phyloP scores from a whole-genome alignment of 2,329 filamentous ascomycete genomes.

The Xylaria sp. region DNA sequence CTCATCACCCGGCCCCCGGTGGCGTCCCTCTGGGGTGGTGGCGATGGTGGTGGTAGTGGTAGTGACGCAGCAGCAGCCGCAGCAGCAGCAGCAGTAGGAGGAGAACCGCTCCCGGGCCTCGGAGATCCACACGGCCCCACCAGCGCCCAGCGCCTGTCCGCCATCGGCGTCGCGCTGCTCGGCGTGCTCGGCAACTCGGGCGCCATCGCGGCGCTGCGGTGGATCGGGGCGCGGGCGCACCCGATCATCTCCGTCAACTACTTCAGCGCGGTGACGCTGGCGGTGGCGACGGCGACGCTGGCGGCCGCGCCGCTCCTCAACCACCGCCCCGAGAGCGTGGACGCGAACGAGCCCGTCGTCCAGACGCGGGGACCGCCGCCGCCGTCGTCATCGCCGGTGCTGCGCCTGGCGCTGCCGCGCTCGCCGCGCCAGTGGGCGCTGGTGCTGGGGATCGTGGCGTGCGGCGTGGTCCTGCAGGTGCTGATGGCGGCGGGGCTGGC shows the following conservation, averaged over 20 bases:
- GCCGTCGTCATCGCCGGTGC: too few species aligned
- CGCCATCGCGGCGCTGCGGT: conserved; percentile 75
- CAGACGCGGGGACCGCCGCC: too few species aligned
- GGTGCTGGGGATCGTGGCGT: conserved; percentile 67
- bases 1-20: conserved; percentile 78
- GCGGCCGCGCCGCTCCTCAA: conserved; percentile 49
- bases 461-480: conserved; percentile 85
- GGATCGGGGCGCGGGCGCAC: conserved; percentile 79
- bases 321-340: too few species aligned
- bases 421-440: conserved; percentile 63
- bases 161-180: conserved; percentile 71
- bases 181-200: conserved; percentile 76
- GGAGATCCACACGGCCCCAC: conserved; percentile 48
- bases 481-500: conserved; percentile 77
- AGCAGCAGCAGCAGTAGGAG: conserved; percentile 15
- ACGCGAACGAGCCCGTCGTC: too few species aligned
- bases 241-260: conserved; percentile 86
- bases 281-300: conserved; percentile 68
- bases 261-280: conserved; percentile 70
- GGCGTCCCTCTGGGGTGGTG: conserved; percentile 40
- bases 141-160: conserved; percentile 67
- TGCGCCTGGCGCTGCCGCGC: conserved; percentile 48
- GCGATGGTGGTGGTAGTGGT: conserved; percentile 17
- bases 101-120: conserved; percentile 28
- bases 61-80: conserved; percentile 15